phyloP scores from a whole-genome alignment of 192 early-diverging fungal species.

The Coemansia sp. region DNA sequence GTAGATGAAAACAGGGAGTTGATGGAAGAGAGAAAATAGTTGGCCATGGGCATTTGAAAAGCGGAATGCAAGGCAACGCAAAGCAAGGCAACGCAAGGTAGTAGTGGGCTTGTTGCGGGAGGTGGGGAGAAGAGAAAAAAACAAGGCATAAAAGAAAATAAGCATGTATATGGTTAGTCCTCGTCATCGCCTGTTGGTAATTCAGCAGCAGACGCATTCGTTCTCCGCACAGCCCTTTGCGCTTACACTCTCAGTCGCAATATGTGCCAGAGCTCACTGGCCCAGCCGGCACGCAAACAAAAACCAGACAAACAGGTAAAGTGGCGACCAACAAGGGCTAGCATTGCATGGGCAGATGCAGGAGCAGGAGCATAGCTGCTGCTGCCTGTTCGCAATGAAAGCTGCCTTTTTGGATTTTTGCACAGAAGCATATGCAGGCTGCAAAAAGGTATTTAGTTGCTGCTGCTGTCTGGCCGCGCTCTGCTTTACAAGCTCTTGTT shows the following conservation, averaged over 20 bases:
- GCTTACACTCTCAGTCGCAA: neutral
- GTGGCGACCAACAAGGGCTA: neutral
- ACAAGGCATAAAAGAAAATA: neutral
- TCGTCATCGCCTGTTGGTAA: no score
- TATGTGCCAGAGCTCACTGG: neutral
- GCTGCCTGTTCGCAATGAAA: neutral
- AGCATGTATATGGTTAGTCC: neutral
- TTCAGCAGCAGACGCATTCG: no score
- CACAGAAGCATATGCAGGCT: neutral
- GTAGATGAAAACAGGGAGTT: neutral
- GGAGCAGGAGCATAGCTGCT: neutral
- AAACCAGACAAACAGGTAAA: neutral
- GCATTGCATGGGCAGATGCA: neutral
- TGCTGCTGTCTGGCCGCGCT: neutral
- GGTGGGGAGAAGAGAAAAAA: neutral
- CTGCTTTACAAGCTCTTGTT: neutral
- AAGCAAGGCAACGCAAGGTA: slow-evolving; percentile 1
- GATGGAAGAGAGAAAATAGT: neutral
- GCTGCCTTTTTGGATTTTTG: neutral
- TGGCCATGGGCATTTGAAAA: neutral
- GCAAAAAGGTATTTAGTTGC: neutral
- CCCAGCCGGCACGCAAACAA: neutral
- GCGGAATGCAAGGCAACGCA: slow-evolving; percentile 6
- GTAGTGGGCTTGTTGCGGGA: neutral
- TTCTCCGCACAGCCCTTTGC: neutral